Conservation (phyloP, 1,139 yeast genomes). For the Candida pseudocylindracea region DNA sequence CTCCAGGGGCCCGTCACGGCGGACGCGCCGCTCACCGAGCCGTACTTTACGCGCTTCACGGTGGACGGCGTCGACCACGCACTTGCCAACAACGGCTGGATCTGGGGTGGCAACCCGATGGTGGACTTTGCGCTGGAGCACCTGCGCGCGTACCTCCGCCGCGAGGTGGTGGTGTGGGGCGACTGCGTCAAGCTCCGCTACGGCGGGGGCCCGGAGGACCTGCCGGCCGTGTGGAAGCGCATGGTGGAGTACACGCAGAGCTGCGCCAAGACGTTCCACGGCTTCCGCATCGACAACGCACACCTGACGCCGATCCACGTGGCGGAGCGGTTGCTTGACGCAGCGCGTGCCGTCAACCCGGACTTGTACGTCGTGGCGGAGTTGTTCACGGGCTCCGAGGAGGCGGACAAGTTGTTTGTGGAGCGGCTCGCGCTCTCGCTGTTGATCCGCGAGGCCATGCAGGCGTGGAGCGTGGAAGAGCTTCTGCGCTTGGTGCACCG, state of each 20-base stretch:
- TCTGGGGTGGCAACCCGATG: constrained; percentile 91
- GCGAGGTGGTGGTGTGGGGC: constrained; percentile 96
- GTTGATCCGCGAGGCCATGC: constrained; percentile 91
- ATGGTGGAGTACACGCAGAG: constrained; percentile 60
- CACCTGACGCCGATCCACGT: constrained; percentile 94
- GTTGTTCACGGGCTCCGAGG: constrained; percentile 80
- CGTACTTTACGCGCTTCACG: constrained; percentile 62
- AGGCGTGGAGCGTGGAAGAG: constrained; percentile 78
- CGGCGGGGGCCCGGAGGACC: constrained; percentile 55
- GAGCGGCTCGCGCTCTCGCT: constrained; percentile 80
- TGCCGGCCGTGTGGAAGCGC: constrained; percentile 76
- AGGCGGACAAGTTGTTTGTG: constrained; percentile 72
- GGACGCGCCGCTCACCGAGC: constrained; percentile 49
- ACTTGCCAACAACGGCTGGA: constrained; percentile 94
- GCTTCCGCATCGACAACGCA: constrained; percentile 86
- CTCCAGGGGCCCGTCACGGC: constrained; percentile 38
- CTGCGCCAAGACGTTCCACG: constrained; percentile 63
- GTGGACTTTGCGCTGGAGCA: constrained; percentile 75
- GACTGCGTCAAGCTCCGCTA: constrained; percentile 89
- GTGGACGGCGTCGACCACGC: constrained; percentile 39
- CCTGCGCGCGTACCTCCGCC: constrained; percentile 63
- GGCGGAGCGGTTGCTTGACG: constrained; percentile 72
- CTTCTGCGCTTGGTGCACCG: constrained; percentile 70
- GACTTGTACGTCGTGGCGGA: constrained; percentile 88
- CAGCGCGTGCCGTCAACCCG: constrained; percentile 71